phyloP scores from a whole-genome alignment of 257 asterid species.

The Solanum neorickii region DNA sequence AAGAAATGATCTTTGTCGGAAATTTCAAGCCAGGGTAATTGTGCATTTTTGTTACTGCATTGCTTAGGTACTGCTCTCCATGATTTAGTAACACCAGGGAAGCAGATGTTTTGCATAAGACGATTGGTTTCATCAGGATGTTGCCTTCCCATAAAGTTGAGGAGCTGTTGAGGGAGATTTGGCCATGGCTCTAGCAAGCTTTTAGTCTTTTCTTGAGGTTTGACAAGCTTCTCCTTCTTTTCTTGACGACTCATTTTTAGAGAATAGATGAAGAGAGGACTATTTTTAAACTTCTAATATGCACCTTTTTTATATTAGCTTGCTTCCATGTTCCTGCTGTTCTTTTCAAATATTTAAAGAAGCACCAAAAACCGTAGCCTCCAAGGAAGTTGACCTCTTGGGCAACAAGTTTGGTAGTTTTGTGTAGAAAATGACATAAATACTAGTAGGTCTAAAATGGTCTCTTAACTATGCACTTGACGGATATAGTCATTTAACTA shows the following conservation, averaged over 20 bases:
- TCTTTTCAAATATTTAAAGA: not conserved
- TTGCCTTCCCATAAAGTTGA: not conserved
- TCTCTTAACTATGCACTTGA: rapidly evolving
- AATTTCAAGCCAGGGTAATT: constrained; percentile 11
- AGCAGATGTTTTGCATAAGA: not conserved
- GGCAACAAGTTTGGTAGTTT: not conserved
- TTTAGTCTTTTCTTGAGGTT: not conserved
- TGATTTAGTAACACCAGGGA: not conserved
- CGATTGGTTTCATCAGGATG: not conserved
- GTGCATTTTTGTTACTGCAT: not conserved
- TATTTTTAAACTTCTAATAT: not conserved
- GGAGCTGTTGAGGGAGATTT: constrained; percentile 2
- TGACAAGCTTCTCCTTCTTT: not conserved
- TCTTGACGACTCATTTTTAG: not conserved
- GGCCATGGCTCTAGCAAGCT: not conserved
- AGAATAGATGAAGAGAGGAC: not conserved
- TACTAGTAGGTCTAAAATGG: too few species aligned
- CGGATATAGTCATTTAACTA: too few species aligned
- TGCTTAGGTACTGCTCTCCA: not conserved
- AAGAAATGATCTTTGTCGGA: not conserved
- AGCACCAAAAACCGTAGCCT: not conserved
- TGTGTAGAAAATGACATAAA: not conserved
- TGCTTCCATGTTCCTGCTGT: not conserved
- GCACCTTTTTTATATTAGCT: not conserved
- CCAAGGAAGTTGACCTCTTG: not conserved